Conservation (phyloP, 352 stramenopile genomes). For the Pythium phragmiticola region DNA sequence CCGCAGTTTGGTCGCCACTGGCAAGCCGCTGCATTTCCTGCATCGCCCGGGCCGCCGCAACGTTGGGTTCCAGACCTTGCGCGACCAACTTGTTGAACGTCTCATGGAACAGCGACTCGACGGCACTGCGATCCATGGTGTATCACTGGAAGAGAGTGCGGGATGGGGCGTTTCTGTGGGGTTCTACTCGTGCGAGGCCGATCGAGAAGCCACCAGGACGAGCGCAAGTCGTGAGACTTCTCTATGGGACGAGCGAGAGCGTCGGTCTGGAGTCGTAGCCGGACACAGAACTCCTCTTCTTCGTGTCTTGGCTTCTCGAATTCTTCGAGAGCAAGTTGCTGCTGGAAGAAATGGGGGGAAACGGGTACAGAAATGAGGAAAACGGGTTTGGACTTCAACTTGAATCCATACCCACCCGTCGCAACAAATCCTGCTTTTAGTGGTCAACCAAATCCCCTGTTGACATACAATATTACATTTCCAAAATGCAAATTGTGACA, state of each 20-base stretch:
- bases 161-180: background rate
- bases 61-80: conserved; percentile 54
- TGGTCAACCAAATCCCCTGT: background rate
- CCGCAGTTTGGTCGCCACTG: background rate
- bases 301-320: background rate
- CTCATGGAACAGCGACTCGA: conserved; percentile 44
- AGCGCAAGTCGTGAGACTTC: too few species aligned
- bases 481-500: background rate
- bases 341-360: conserved; percentile 13
- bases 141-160: background rate
- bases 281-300: background rate
- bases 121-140: conserved; percentile 25
- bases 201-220: background rate
- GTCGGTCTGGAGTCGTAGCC: background rate
- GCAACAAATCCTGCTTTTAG: conserved; percentile 5
- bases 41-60: conserved; percentile 55
- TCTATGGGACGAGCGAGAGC: background rate
- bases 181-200: background rate
- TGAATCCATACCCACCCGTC: conserved; percentile 19
- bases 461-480: too few species aligned
- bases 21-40: conserved; percentile 46
- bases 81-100: conserved; percentile 51
- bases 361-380: conserved; percentile 8
- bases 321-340: conserved; percentile 13
- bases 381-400: conserved; percentile 26